A percentile compares a stretch with the other conserved stretches of the same genome.
These are phyloP conservation scores for Fusarium sp. DNA, from an alignment of 2,329 filamentous ascomycete genomes.

Conservation along the genomic window DNA sequence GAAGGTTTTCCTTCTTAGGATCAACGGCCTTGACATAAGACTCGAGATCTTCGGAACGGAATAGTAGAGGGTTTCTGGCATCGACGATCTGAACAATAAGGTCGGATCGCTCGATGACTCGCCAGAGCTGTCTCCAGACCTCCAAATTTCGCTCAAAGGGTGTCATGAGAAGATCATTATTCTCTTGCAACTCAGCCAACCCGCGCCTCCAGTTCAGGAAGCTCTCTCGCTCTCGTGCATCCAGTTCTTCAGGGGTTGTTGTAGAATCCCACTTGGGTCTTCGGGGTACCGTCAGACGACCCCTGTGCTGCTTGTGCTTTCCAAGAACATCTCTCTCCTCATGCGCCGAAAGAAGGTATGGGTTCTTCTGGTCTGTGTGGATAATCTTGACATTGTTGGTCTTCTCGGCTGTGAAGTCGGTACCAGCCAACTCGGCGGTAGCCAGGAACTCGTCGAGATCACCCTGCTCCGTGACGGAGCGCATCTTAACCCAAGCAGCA, in stretches of 20 bases:
- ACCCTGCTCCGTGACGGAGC: conserved; percentile 96
- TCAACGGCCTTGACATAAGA: conserved; percentile 94
- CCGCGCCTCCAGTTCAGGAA: conserved; percentile 91
- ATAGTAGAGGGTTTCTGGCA: conserved; percentile 92
- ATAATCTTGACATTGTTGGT: conserved; percentile 99
- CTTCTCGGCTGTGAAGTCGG: conserved; percentile 98
- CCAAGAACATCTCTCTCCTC: conserved; percentile 83
- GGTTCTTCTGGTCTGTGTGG: conserved; percentile 94
- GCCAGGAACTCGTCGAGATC: conserved; percentile 96
- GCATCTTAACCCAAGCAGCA: conserved; percentile 99
- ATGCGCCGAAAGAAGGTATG: conserved; percentile 84
- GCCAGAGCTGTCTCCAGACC: conserved; percentile 97
- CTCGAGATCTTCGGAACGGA: conserved; percentile 93
- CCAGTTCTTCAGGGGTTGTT: conserved; percentile 86
- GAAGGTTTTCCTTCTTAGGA: conserved; percentile 85
- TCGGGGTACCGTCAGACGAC: conserved; percentile 86
- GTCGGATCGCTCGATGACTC: conserved; percentile 96
- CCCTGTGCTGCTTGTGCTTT: conserved; percentile 86
- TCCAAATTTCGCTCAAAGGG: conserved; percentile 97
- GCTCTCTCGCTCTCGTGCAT: conserved; percentile 80
- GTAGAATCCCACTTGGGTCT: conserved; percentile 87
- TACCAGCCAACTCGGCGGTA: conserved; percentile 96
- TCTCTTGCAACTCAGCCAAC: conserved; percentile 91
- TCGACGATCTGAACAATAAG: conserved; percentile 98
- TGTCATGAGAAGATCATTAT: conserved; percentile 94